A percentile compares a stretch with the other conserved stretches of the same genome.
These are phyloP conservation scores for Erodium moschatum DNA, from an alignment of 441 rosid species.

Conservation along the genomic window DNA sequence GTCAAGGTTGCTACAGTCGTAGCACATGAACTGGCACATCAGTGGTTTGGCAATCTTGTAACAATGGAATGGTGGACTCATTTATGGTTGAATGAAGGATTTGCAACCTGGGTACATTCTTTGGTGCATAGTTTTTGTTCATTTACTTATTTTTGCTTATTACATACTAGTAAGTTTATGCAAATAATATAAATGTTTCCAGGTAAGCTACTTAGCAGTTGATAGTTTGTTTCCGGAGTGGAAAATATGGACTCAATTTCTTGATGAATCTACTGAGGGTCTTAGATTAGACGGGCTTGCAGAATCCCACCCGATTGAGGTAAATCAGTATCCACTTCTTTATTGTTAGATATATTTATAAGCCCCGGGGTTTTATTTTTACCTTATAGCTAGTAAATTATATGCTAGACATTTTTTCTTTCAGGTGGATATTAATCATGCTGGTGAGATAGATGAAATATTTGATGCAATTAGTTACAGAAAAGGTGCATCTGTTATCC, in stretches of 20 bases:
- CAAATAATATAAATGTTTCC: conserved; percentile 24
- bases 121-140: conserved; percentile 8
- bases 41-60: conserved; percentile 98
- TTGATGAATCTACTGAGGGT: conserved; percentile 74
- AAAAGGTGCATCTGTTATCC: conserved; percentile 90
- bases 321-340: conserved; percentile 15
- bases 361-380: neutral
- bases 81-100: conserved; percentile 95
- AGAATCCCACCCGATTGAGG: conserved; percentile 98
- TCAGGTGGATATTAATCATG: conserved; percentile 89
- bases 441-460: conserved; percentile 77
- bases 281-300: conserved; percentile 84
- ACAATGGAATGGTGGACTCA: conserved; percentile 99
- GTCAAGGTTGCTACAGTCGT: conserved; percentile 78
- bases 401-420: conserved; percentile 15
- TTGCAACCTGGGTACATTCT: conserved; percentile 86
- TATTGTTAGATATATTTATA: neutral
- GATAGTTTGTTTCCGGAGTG: conserved; percentile 89
- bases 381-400: conserved; percentile 11
- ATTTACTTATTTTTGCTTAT: neutral
- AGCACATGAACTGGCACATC: conserved; percentile 95
- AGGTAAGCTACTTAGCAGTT: conserved; percentile 92
- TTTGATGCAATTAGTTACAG: conserved; percentile 87
- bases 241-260: conserved; percentile 97
- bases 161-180: conserved; percentile 1